Evolutionary conservation across 768 basidiomycete species (phyloP), one percentile per base, ranked within the genome.

Genomic region (Boletus pseudo-olivaceus): DNA sequence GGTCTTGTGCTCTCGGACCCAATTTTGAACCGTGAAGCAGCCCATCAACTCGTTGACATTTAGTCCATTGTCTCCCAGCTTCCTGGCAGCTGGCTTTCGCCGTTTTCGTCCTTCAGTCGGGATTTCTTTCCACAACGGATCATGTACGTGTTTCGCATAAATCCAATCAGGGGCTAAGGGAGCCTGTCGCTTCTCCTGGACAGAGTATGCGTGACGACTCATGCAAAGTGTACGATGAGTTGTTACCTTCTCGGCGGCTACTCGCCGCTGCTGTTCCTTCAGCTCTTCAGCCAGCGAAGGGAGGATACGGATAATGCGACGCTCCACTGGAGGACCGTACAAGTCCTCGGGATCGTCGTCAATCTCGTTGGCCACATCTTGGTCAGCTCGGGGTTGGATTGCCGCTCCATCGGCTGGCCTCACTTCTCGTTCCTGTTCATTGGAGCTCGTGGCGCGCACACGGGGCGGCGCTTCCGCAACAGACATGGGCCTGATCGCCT

Each of bases 321-420:
- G 66, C 26, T 66, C 62, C 17, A 66, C 62, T 2, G 62, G 66
- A 29, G 66, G 66, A 19, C 66, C 66, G 14, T 67, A 67, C 47
- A 67, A 43, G 48, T 67, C 66, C 26, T 67, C 66, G 12, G 62
- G 54, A 34, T 68, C 64, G 39, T 67, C 62, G 10, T 60, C 46
- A 17, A 30, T 42, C n/a, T 49, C 57, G 26, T 47, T 23, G 20
- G 20, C 42, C 41, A 30, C 39, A 1, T 40, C 50, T 15, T 58
- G 45, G 10, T 19, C 34, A 2, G 27, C 56, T 33, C 11, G 55
- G 15, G 51, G 35, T 39, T 47, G 57, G 38, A 26, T 15, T 7
- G 6, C 20, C 9, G n/a, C n/a, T n/a, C n/a, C n/a, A n/a, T 38
- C 34, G 5, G 42, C 15, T 17, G 56, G 33, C 15, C 47, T 30